A percentile compares a stretch with the other conserved stretches of the same genome.
Conservation (phyloP, 495 filamentous ascomycete species). For the Acidiella bohemica region DNA sequence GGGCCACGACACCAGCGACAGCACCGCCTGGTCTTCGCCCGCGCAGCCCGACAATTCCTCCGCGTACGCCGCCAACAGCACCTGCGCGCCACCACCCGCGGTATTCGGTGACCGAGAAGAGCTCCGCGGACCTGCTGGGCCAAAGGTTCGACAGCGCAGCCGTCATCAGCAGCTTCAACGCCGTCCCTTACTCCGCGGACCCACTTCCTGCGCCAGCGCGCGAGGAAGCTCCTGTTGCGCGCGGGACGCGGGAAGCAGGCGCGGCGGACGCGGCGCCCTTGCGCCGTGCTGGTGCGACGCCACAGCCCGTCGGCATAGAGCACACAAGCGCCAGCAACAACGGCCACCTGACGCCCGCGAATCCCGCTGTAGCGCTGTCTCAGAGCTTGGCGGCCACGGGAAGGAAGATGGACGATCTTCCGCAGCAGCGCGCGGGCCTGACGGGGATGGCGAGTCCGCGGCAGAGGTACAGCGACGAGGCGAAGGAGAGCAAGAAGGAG, state of each 20-base stretch:
- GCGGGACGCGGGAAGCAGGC: not conserved
- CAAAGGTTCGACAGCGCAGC: conserved; percentile 19
- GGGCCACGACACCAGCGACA: not conserved
- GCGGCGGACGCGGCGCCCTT: not conserved
- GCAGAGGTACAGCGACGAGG: conserved; percentile 81
- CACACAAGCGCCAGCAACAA: not conserved
- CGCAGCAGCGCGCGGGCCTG: conserved; percentile 34
- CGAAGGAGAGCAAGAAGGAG: conserved; percentile 42
- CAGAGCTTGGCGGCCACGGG: conserved; percentile 18
- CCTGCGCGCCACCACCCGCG: conserved; percentile 13
- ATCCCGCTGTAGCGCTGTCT: conserved; percentile 10
- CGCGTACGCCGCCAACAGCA: conserved; percentile 1
- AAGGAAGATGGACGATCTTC: conserved; percentile 41
- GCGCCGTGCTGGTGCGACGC: conserved; percentile 1
- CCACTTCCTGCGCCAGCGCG: conserved; percentile 4
- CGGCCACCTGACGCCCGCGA: conserved; percentile 3
- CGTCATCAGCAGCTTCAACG: conserved; percentile 16
- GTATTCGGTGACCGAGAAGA: conserved; percentile 15
- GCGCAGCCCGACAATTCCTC: not conserved
- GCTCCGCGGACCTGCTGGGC: conserved; percentile 16
- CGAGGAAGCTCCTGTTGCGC: not conserved
- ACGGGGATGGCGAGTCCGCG: conserved; percentile 37
- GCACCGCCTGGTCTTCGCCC: not conserved
- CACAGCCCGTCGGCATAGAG: no score
- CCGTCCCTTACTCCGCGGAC: conserved; percentile 16